Evolutionary conservation across 306 rosid species (phyloP).

Genomic region (Adenanthera pavonina): DNA sequence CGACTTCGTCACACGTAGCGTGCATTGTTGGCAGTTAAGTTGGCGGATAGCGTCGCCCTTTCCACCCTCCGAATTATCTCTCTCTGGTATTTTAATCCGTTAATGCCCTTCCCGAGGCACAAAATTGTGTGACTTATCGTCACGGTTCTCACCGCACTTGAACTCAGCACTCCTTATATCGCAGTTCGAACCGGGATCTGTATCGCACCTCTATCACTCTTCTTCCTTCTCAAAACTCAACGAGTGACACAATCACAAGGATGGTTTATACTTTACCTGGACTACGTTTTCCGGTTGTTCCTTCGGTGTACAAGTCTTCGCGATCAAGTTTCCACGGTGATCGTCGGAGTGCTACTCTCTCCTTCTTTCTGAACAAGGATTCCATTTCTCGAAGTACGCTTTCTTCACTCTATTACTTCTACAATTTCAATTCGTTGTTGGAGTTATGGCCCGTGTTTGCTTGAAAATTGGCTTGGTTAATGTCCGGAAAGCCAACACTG

Average conservation of each 20-base stretch:
- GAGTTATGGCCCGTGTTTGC: not conserved
- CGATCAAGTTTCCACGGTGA: conserved; percentile 48
- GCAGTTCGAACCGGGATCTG: conserved; percentile 20
- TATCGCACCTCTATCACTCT: not conserved
- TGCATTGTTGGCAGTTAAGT: not conserved
- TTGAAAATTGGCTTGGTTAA: not conserved
- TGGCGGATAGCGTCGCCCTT: conserved; percentile 45
- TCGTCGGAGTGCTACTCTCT: conserved; percentile 47
- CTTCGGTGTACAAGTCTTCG: conserved; percentile 50
- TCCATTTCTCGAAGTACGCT: conserved; percentile 56
- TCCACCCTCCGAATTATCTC: conserved; percentile 30
- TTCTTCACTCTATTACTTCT: conserved; percentile 14
- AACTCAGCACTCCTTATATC: conserved; percentile 12
- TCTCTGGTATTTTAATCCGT: not conserved
- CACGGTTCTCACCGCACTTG: conserved; percentile 56
- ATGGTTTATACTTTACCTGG: conserved; percentile 86
- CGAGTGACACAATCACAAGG: not conserved
- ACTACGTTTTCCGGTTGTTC: conserved; percentile 65
- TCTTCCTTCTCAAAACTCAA: not conserved
- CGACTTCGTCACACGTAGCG: conserved; percentile 7
- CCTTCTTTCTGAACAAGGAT: conserved; percentile 48
- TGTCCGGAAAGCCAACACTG: not conserved
- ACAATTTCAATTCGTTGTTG: conserved; percentile 11
- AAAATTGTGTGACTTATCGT: not conserved
- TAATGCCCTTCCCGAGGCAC: not conserved